Evolutionary conservation across 2,329 filamentous ascomycete genomes (phyloP), one percentile per base, ranked within the genome.

Genomic region (Metarhizium guizhouense): DNA sequence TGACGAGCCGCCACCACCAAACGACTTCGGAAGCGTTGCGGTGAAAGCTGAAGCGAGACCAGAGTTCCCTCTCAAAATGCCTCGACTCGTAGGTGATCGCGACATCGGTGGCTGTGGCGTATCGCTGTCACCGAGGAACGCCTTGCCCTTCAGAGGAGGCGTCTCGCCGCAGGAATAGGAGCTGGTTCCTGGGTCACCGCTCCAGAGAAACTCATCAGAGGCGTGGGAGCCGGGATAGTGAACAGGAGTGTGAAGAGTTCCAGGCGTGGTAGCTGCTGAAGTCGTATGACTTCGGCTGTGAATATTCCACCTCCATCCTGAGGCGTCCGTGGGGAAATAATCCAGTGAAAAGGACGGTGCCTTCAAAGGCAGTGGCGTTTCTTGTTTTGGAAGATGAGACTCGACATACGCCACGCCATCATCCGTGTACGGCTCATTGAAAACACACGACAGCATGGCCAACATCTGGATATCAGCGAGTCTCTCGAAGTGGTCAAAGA

Each of bases 401-500:
- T 82, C 81, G 16, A 77, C 76, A 60, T 84, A 83, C 4, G 82
- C 79, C 29, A 82, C 74, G 51, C 76, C 75, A 56, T 83, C 77
- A 47, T 80, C 74, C 0, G 78, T 72, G 13, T 77, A 75, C 0
- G 83, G 76, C 52, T 87, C 83, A 61, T 79, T 82, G 64, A 88
- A 87, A 56, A 87, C 79, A 66, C 85, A 87, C 1, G 84, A 85
- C 32, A 88, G 74, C 83, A 87, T 87, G 8, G 84, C 85, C 54
- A 88, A 65, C 85, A 88, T 88, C 66, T 88, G 85, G 13, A 86
- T 71, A 58, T 88, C 84, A 6, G 79, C 82, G 34, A 78, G 73
- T 53, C 70, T 75, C 66, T 87, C 84, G 63, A 82, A 88, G 64
- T 87, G 76, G 30, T 76, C 71, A 60, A 87, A 85, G n/a, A 87